Evolutionary conservation across 2,329 filamentous ascomycete genomes (phyloP).

Genomic region (Ceratocystis huliohia): DNA sequence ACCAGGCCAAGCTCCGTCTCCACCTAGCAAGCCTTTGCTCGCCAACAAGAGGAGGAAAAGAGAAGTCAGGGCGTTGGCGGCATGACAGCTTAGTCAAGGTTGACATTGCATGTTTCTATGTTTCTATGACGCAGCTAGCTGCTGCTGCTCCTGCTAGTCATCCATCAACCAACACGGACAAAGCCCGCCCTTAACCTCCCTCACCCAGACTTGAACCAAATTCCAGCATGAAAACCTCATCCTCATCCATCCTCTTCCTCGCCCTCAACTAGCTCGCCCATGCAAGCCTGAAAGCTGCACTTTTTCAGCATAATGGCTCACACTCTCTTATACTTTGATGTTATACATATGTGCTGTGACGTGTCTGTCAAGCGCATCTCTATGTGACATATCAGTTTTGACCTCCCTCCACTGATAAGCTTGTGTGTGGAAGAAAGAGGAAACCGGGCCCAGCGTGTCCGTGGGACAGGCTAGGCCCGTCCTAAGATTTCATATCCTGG

Average conservation of each 20-base stretch:
- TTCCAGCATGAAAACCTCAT: too few relatives aligned
- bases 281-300: neutral
- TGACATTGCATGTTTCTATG: neutral
- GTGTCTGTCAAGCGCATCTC: slow-evolving; percentile 4
- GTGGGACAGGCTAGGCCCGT: too few relatives aligned
- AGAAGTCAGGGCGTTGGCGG: too few relatives aligned
- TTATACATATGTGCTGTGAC: slow-evolving; percentile 9
- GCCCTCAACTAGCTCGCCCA: neutral
- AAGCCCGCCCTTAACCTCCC: too few relatives aligned
- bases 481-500: too few relatives aligned
- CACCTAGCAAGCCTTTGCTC: neutral
- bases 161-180: too few relatives aligned
- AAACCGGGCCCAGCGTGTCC: too few relatives aligned
- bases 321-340: neutral
- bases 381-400: neutral
- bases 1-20: neutral
- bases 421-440: neutral
- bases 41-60: too few relatives aligned
- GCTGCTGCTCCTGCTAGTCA: too few relatives aligned
- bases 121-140: neutral
- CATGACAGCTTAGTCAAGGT: neutral
- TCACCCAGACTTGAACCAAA: too few relatives aligned
- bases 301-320: too few relatives aligned
- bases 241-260: neutral
- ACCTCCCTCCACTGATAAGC: neutral